Base-by-base conservation (phyloP, 148 eudicot genomes). In the Fagopyrum homotropicum region DNA sequence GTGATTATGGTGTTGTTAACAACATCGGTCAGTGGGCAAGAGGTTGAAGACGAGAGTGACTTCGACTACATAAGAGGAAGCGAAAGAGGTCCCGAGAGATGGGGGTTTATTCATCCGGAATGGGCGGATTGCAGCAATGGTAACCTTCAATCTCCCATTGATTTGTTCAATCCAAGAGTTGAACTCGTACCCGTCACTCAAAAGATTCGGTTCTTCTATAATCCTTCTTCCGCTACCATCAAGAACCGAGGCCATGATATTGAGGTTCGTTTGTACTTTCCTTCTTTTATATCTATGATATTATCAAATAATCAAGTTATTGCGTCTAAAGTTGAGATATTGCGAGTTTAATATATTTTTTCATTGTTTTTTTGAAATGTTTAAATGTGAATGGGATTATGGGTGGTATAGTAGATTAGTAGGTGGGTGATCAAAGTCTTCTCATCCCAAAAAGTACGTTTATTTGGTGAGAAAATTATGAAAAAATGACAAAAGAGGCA, bases 61-160 rank as follows among this genome's bases (percentile, higher is more conserved):
- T 88, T 86, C 15, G 79, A 80, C 30, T 88, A 88, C 46, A 35
- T 14, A 0, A n/a, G 59, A 59, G 83, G 83, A 5, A 77, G 84
- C 9, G 72, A 76, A 26, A 85, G 22, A 15, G 94, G 94, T 9
- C 94, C 94, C 0, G 71, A 30, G 6, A 74, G 77, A 4, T 88
- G 94, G 94, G 94, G 92, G 1, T 84, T 82, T 1, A 45, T 92
- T 3, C 82, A 78, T 71, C 51, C 79, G 2, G 87, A 89, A 66
- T 90, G 95, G 97, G 73, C 43, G 4, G 69, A 43, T 2, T 90
- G 96, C 71, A 86, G 79, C 11, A 75, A 57, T 0, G 96, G 91
- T 45, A 73, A 69, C 29, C 26, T 80, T 29, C 97, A 92, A 59
- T 92, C 96, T 9, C 97, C 95, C 0, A 87, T 92, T 52, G 89